Evolutionary conservation across 352 stramenopile species (phyloP).

Genomic region (Phytophthora pluvialis): DNA sequence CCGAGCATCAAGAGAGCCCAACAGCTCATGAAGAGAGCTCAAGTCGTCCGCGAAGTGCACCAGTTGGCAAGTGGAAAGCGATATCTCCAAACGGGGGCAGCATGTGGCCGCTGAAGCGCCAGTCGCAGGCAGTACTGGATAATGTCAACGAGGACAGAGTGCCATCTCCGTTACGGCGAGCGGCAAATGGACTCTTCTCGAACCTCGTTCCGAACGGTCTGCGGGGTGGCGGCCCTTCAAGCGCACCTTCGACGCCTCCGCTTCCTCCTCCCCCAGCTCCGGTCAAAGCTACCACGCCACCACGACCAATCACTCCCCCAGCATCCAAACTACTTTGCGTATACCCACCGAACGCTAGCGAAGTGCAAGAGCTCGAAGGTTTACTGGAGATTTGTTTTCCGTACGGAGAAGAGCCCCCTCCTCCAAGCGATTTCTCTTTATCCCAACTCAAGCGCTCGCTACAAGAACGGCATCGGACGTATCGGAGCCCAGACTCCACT

Average conservation of each 20-base stretch:
- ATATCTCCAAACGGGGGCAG: constrained; percentile 22
- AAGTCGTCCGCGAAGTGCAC: constrained; percentile 15
- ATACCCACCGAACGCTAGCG: constrained; percentile 47
- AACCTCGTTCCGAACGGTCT: constrained; percentile 45
- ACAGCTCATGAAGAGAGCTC: constrained; percentile 18
- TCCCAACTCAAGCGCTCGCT: constrained; percentile 59
- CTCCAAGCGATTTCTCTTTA: constrained; percentile 61
- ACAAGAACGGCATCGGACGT: constrained; percentile 74
- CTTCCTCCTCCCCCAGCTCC: constrained; percentile 14
- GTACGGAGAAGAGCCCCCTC: constrained; percentile 53
- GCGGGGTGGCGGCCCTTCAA: constrained; percentile 14
- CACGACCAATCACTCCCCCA: constrained; percentile 6
- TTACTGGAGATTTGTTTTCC: constrained; percentile 82
- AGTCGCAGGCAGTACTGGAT: constrained; percentile 36
- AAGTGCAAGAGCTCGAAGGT: constrained; percentile 66
- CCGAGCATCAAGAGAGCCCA: constrained; percentile 15
- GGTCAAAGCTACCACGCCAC: constrained; percentile 10
- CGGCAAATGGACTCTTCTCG: constrained; percentile 40
- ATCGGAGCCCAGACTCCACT: constrained; percentile 64
- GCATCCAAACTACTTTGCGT: constrained; percentile 63
- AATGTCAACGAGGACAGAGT: constrained; percentile 41
- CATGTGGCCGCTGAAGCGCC: constrained; percentile 35
- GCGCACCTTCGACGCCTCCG: constrained; percentile 34
- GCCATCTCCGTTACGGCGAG: constrained; percentile 27
- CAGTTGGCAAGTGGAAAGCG: constrained; percentile 36